Evolutionary conservation across 257 asterid species (phyloP), one percentile per base, ranked within the genome.

Genomic region (Scutellaria galericulata): DNA sequence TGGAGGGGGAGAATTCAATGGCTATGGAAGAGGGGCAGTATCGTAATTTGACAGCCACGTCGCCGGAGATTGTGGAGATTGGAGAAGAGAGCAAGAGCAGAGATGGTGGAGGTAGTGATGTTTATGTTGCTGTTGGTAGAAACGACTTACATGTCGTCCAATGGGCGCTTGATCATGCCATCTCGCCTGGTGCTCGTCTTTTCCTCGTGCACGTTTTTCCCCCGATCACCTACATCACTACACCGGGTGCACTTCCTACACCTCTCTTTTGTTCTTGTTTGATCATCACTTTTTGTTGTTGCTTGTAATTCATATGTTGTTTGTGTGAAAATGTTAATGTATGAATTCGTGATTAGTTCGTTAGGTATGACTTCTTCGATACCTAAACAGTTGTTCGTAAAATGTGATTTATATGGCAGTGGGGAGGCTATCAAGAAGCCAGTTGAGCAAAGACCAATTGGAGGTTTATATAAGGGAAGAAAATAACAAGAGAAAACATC

Each of bases 361-460:
- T 4, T 31, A 5, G 18, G 1, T 47, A 12, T 9, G 53, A 47
- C 6, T 44, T 44, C 48, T 44, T 10, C 1, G 11, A 18, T 7
- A 56, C 7, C 1, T 1, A 7, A 9, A 15, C 57, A 51, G 2
- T 14, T 14, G 3, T 18, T 18, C 13, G 35, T 31, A 18, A 53
- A 53, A 15, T 18, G 9, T 18, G 18, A 20, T 7, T 76, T 75
- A 12, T 73, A 42, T 56, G 56, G 51, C 77, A 91, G 97, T 84
- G 74, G 95, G 97, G 81, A 85, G 83, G 84, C 81, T 91, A 67
- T 86, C 91, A 67, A 87, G 88, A 83, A 86, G 85, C 82, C 97
- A 85, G 64, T 50, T 89, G 74, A 86, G 93, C 85, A 80, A 83
- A 78, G 90, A 86, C 44, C 92, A 88, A 63, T 64, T 79, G 77